A percentile compares a stretch with the other conserved stretches of the same genome.
phyloP scores from a whole-genome alignment of 108 stramenopile species.

The Nannochloropsis granulata region DNA sequence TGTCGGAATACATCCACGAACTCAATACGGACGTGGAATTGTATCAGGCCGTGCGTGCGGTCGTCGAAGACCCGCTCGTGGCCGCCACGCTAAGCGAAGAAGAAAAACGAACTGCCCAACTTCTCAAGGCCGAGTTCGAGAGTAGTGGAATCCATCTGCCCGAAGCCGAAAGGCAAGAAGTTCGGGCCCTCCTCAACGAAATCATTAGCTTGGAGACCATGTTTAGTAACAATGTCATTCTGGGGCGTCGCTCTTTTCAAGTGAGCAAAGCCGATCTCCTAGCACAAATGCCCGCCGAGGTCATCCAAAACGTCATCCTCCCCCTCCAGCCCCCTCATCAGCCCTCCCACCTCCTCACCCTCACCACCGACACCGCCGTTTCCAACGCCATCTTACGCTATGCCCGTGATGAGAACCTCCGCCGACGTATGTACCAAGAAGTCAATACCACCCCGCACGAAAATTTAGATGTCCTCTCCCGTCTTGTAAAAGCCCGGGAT shows the following conservation, averaged over 20 bases:
- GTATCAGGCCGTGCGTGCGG: conserved; percentile 36
- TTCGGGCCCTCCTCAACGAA: conserved; percentile 26
- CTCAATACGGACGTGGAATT: conserved; percentile 62
- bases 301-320: background rate
- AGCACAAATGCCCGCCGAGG: background rate
- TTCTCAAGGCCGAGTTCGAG: conserved; percentile 64
- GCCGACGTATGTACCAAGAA: background rate
- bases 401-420: background rate
- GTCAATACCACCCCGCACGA: background rate
- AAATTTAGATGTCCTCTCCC: background rate
- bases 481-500: background rate
- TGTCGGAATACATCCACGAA: conserved; percentile 66
- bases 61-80: background rate
- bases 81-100: background rate
- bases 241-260: conserved; percentile 9
- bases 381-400: background rate
- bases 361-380: conserved; percentile 6
- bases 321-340: conserved; percentile 11
- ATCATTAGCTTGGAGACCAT: conserved; percentile 8
- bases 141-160: conserved; percentile 75
- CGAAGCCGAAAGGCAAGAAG: conserved; percentile 48
- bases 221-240: conserved; percentile 10
- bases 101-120: conserved; percentile 14
- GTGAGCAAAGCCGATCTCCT: background rate
- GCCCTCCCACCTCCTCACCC: conserved; percentile 8